Evolutionary conservation across 306 rosid species (phyloP).

Genomic region (Trifolium fragiferum): DNA sequence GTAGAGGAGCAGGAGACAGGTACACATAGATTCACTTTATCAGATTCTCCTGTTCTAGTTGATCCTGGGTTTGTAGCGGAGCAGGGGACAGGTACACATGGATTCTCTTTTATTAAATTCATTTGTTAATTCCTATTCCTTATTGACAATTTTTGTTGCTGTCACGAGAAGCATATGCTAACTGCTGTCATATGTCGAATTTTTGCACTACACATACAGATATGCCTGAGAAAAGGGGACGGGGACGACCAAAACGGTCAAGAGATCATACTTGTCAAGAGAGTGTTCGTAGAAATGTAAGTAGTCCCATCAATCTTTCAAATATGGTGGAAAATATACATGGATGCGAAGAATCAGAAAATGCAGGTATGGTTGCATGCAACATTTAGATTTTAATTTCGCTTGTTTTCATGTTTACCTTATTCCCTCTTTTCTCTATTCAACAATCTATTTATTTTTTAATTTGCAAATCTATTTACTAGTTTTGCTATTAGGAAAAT

Average conservation of each 20-base stretch:
- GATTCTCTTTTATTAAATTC: constrained; percentile 6
- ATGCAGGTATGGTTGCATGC: too few species aligned
- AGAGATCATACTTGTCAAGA: too few species aligned
- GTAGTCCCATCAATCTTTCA: too few species aligned
- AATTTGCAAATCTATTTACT: background rate
- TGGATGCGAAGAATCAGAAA: too few species aligned
- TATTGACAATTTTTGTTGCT: background rate
- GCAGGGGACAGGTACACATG: constrained; percentile 39
- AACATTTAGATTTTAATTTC: too few species aligned
- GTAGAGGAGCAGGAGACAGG: constrained; percentile 39
- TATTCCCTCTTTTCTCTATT: background rate
- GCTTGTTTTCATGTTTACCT: too few species aligned
- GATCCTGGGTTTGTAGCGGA: background rate
- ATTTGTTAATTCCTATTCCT: background rate
- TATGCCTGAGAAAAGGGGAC: constrained; percentile 45
- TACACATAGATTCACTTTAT: constrained; percentile 14
- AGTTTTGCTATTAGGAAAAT: background rate
- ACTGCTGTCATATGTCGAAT: background rate
- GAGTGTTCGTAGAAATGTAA: too few species aligned
- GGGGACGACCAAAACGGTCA: constrained; percentile 36
- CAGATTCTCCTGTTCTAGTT: background rate
- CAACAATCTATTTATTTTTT: background rate
- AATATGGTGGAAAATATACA: too few species aligned
- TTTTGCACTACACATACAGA: constrained; percentile 16
- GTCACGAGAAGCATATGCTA: constrained; percentile 1